phyloP scores from a whole-genome alignment of 805 yeast genomes.

The Pichia cephalocereana region DNA sequence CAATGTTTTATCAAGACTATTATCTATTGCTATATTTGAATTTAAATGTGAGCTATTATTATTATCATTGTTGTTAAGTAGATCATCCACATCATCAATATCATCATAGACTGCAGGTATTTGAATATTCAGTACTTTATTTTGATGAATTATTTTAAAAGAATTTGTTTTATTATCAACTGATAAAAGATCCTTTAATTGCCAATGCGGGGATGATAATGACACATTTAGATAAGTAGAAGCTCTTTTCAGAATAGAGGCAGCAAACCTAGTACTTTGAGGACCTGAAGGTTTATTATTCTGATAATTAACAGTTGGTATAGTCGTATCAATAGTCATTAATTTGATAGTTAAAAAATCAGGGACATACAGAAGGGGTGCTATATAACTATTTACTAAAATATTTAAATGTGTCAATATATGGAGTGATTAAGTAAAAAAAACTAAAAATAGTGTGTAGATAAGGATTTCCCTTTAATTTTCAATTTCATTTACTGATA shows the following conservation, averaged over 20 bases:
- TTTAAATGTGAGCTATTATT: too few relatives aligned
- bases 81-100: too few relatives aligned
- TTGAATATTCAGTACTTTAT: neutral
- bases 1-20: too few relatives aligned
- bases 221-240: conserved; percentile 6
- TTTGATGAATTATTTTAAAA: neutral
- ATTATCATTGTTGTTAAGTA: neutral
- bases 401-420: too few relatives aligned
- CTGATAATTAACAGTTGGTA: neutral
- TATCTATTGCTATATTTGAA: too few relatives aligned
- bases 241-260: neutral
- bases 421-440: too few relatives aligned
- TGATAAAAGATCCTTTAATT: conserved; percentile 52
- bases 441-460: too few relatives aligned
- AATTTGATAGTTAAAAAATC: too few relatives aligned
- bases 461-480: too few relatives aligned
- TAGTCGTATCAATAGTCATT: conserved; percentile 1
- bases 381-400: too few relatives aligned
- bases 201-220: conserved; percentile 49
- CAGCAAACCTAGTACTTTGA: neutral
- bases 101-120: neutral
- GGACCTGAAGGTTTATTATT: neutral
- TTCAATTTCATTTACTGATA: too few relatives aligned
- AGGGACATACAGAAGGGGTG: too few relatives aligned
- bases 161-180: neutral